phyloP scores from a whole-genome alignment of 2,329 filamentous ascomycete genomes.

The Pyrenochaeta sp. region DNA sequence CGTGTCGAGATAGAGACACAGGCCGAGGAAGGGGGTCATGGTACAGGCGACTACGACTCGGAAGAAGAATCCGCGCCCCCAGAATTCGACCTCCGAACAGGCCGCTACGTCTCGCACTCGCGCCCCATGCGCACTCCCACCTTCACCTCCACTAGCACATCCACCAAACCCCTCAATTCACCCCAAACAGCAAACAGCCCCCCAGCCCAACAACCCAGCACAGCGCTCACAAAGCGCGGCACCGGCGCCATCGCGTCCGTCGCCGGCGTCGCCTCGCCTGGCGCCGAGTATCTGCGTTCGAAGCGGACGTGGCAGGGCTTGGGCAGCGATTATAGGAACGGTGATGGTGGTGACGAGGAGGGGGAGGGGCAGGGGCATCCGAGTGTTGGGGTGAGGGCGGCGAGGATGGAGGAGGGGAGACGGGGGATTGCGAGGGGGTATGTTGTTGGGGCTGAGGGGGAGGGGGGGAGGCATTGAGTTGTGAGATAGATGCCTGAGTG shows the following conservation, averaged over 20 bases:
- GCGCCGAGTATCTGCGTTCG: slow-evolving; percentile 83
- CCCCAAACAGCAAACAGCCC: no score
- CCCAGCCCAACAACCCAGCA: no score
- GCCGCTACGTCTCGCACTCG: slow-evolving; percentile 79
- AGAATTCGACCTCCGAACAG: slow-evolving; percentile 91
- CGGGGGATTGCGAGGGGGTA: slow-evolving; percentile 91
- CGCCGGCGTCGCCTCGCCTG: slow-evolving; percentile 87
- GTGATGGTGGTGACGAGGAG: slow-evolving; percentile 74
- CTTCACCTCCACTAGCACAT: slow-evolving; percentile 24
- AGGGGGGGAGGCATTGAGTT: slow-evolving; percentile 32
- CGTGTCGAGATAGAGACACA: no score
- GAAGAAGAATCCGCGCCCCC: slow-evolving; percentile 75
- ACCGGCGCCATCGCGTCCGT: slow-evolving; percentile 80
- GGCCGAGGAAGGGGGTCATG: slow-evolving; percentile 11
- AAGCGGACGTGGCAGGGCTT: slow-evolving; percentile 90
- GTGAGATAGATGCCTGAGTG: no score
- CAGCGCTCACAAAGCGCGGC: slow-evolving; percentile 68
- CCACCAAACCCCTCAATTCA: slow-evolving; percentile 32
- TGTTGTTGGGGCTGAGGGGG: slow-evolving; percentile 75
- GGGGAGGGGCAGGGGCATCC: slow-evolving; percentile 65
- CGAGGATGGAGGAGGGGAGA: slow-evolving; percentile 81
- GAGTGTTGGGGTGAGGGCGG: slow-evolving; percentile 58
- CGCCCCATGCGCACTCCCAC: slow-evolving; percentile 77
- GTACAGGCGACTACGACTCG: slow-evolving; percentile 67
- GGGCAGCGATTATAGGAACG: slow-evolving; percentile 81